Percentiles rank a stretch among this genome's conserved stretches.
These are phyloP conservation scores for Cicer bijugum DNA, from an alignment of 306 rosid species.

Conservation along the genomic window DNA sequence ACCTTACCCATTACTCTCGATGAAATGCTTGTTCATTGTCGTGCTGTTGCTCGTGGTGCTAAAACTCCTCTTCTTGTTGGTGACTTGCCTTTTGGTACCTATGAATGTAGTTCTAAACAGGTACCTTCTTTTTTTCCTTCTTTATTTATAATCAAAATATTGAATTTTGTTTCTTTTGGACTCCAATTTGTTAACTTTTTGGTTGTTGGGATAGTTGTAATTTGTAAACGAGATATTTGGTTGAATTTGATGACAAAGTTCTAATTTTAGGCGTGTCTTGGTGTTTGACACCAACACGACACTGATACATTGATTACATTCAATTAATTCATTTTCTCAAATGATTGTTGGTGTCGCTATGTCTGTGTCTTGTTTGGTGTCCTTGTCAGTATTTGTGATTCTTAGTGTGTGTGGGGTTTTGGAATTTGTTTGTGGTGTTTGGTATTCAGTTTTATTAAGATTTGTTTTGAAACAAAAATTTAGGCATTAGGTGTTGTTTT, in stretches of 20 bases:
- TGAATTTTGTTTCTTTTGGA: neutral
- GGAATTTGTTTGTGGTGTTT: slow-evolving; percentile 11
- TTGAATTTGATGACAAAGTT: neutral
- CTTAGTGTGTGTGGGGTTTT: neutral
- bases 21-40: slow-evolving; percentile 84
- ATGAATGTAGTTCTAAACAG: slow-evolving; percentile 74
- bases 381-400: too few relatives aligned
- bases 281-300: too few relatives aligned
- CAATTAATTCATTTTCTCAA: too few relatives aligned
- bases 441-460: neutral
- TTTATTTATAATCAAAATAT: neutral
- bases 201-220: neutral
- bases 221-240: neutral
- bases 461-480: slow-evolving; percentile 1
- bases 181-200: neutral
- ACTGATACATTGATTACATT: too few relatives aligned
- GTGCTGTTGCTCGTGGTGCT: slow-evolving; percentile 87
- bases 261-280: too few relatives aligned
- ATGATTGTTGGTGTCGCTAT: too few relatives aligned
- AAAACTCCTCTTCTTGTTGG: slow-evolving; percentile 78
- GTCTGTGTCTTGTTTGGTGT: too few relatives aligned
- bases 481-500: neutral
- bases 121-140: slow-evolving; percentile 12
- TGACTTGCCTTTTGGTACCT: slow-evolving; percentile 84
- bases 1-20: slow-evolving; percentile 72